Conservation (phyloP, 768 basidiomycete species). For the Pulveroboletus ravenelii region DNA sequence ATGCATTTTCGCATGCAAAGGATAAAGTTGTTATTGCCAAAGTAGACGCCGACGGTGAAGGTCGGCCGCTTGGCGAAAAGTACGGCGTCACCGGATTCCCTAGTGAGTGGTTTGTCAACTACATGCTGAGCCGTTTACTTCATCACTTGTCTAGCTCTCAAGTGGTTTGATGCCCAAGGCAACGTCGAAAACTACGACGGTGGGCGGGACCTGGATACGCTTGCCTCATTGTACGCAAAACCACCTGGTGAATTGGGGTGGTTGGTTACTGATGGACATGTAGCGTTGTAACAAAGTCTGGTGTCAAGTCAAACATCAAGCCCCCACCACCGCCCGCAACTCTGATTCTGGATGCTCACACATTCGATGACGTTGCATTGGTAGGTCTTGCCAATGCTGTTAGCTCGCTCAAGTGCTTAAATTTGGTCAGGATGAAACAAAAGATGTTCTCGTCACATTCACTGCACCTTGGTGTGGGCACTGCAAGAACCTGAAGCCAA, state of each 20-base stretch:
- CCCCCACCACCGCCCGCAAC: conserved; percentile 74
- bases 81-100: conserved; percentile 84
- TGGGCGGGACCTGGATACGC: conserved; percentile 74
- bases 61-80: conserved; percentile 69
- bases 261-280: not conserved
- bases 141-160: conserved; percentile 56
- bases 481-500: conserved; percentile 88
- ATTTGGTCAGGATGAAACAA: conserved; percentile 49
- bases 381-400: conserved; percentile 34
- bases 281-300: conserved; percentile 72
- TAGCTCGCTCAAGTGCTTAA: not conserved
- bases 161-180: conserved; percentile 82
- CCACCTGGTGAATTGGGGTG: not conserved
- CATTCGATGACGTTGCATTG: conserved; percentile 72
- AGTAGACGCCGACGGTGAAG: conserved; percentile 87
- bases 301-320: conserved; percentile 84
- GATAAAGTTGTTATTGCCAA: conserved; percentile 88
- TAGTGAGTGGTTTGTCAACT: conserved; percentile 47
- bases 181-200: conserved; percentile 65
- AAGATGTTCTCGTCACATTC: conserved; percentile 83
- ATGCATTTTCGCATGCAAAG: conserved; percentile 73
- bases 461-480: conserved; percentile 91
- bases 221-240: conserved; percentile 64
- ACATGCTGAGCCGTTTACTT: not conserved
- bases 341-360: conserved; percentile 59